phyloP scores from a whole-genome alignment of 2,329 filamentous ascomycete species.

The Aureobasidium sp. region DNA sequence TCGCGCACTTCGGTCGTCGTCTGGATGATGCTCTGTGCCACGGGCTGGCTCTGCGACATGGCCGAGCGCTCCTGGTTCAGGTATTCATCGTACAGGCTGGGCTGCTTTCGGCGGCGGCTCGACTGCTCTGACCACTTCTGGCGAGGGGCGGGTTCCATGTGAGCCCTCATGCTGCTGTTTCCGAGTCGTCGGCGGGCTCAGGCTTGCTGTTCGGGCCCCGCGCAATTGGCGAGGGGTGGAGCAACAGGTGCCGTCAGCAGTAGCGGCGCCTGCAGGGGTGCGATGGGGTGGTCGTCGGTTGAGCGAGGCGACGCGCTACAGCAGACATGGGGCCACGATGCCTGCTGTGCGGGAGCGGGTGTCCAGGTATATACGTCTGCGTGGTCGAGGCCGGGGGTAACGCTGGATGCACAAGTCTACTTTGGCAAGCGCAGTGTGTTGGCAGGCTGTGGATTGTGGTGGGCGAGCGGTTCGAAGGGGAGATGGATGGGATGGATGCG shows the following conservation, averaged over 20 bases:
- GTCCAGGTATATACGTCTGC: background rate
- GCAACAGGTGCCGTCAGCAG: background rate
- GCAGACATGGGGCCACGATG: conserved; percentile 13
- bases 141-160: conserved; percentile 11
- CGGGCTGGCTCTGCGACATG: conserved; percentile 10
- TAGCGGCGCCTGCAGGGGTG: background rate
- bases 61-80: conserved; percentile 20
- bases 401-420: background rate
- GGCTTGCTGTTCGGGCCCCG: background rate
- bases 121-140: conserved; percentile 17
- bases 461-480: background rate
- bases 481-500: background rate
- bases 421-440: background rate
- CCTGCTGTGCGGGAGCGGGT: conserved; percentile 9
- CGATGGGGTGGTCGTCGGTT: background rate
- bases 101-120: conserved; percentile 19
- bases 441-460: background rate
- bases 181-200: background rate
- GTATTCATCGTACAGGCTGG: conserved; percentile 26
- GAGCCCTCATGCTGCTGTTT: conserved; percentile 1
- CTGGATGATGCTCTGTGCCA: background rate
- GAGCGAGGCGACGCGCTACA: conserved; percentile 11
- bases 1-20: background rate
- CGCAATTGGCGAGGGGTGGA: background rate
- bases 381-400: background rate